Base-by-base conservation (phyloP, 345 rosid genomes). In the Populus deltoides region DNA sequence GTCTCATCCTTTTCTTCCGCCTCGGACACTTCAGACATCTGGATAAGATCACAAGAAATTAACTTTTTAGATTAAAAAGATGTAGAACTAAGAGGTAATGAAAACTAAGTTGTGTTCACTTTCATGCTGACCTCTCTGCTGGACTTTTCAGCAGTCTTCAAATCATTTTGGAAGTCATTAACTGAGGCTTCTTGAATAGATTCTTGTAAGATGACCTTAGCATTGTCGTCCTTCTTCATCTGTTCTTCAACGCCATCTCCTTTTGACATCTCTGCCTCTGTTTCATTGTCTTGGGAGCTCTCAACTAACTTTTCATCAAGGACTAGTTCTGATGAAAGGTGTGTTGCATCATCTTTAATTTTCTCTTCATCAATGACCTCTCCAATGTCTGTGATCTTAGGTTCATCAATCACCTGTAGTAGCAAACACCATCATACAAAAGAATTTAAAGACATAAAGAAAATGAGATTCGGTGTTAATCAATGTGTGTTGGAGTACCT, bases 71-170 rank as follows among this genome's bases (percentile, higher is more conserved):
- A 7, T n/a, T 8, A 20, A 22, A 18, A 59, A 59, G 27, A 59
- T 20, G 65, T 8, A 59, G 65, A 20, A 67, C 41, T 35, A 69
- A 74, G 45, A 39, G 35, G 43, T 70, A 8, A 6, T 1, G 25
- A 57, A 81, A 35, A 65, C 20, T 41, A 68, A 39, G 12, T 5
- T 45, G 45, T 10, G 51, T 71, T 16, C 29, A 43, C 22, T 20
- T 17, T 70, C 51, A 8, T 16, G 68, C 81, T 69, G 38, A 82
- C 85, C 83, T 85, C 77, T 79, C 29, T 62, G 22, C 63, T 1
- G 6, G 75, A 77, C 36, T 36, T 35, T 22, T 74, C 75, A 45
- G 69, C 68, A 62, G 53, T 65, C 22, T 8, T 36, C n/a, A 62
- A 71, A 35, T 84, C 80, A 70, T 36, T 57, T 55, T 72, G 22